These are phyloP conservation scores for Ustanciosporium gigantosporum DNA, from an alignment of 1,284 basidiomycete genomes.

Conservation along the genomic window DNA sequence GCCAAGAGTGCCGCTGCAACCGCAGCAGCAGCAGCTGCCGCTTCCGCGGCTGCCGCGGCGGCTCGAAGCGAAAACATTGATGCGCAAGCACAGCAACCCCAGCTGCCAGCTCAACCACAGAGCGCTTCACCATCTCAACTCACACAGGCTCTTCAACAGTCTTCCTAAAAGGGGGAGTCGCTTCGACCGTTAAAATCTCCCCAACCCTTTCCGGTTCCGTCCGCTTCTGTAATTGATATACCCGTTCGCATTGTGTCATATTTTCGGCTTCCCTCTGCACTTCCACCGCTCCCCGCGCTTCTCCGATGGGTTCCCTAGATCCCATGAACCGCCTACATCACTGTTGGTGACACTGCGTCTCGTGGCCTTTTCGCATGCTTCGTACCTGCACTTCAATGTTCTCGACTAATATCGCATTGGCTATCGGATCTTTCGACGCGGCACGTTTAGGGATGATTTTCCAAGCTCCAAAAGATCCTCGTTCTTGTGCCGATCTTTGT, in stretches of 20 bases:
- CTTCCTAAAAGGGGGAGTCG: slow-evolving; percentile 1
- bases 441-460: no score
- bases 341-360: no score
- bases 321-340: no score
- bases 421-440: no score
- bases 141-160: slow-evolving; percentile 27
- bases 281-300: no score
- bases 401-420: no score
- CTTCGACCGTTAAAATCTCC: neutral
- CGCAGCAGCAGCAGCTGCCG: slow-evolving; percentile 32
- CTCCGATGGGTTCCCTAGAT: no score
- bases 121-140: slow-evolving; percentile 19
- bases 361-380: no score
- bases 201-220: neutral
- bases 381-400: no score
- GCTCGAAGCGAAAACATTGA: slow-evolving; percentile 28
- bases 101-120: neutral
- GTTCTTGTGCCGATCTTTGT: no score
- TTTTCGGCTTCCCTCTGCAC: no score
- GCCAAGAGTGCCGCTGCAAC: slow-evolving; percentile 42
- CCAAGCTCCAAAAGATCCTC: no score
- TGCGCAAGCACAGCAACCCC: slow-evolving; percentile 6
- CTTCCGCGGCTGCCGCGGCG: slow-evolving; percentile 32
- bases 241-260: neutral
- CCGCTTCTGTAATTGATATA: slow-evolving; percentile 8